Evolutionary conservation across 345 rosid species (phyloP), one percentile per base, ranked within the genome.

Genomic region (Eucalyptus marginata): DNA sequence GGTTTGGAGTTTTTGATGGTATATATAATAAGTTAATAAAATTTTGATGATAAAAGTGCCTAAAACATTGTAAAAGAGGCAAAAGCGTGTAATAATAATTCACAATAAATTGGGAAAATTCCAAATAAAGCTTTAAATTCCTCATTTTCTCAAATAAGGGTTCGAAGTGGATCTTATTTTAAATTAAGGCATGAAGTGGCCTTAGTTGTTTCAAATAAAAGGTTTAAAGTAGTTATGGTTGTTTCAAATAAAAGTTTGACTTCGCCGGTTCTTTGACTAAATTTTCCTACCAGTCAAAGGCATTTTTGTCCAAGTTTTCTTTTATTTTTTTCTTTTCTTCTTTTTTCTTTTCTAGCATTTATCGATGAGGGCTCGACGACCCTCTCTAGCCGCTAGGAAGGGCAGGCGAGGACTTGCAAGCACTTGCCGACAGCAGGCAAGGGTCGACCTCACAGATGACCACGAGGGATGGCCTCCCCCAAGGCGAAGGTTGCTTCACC

Each of bases 351-450:
- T 52, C 2, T 18, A 0, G 24, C 4, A 0, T 52, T 4, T 18
- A 0, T 52, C 2, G 2, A 52, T 1, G 2, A 52, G 58, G 58
- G 24, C 58, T 18, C 2, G 22, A 0, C 2, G 2, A 52, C 9
- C 8, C 24, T 52, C 1, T 0, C 7, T 52, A 24, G 24, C 1
- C 8, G 9, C 10, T 52, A 0, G 4, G 58, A 52, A 52, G 24
- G 56, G 56, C 0, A 0, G 0, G 4, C 1, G 2, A 52, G 24
- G 10, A 52, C 58, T 52, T 52, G 24, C 58, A 8, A 52, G 58
- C 58, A 52, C 24, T 52, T 0, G 10, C 4, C 4, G 4, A 52
- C 2, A 52, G 2, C 0, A 18, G 2, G 10, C 24, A 52, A 52
- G 4, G 10, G 58, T 10, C 3, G 0, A 52, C 24, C 9, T 52